Evolutionary conservation across 257 asterid genomes (phyloP).

Genomic region (Jacaranda mimosifolia): DNA sequence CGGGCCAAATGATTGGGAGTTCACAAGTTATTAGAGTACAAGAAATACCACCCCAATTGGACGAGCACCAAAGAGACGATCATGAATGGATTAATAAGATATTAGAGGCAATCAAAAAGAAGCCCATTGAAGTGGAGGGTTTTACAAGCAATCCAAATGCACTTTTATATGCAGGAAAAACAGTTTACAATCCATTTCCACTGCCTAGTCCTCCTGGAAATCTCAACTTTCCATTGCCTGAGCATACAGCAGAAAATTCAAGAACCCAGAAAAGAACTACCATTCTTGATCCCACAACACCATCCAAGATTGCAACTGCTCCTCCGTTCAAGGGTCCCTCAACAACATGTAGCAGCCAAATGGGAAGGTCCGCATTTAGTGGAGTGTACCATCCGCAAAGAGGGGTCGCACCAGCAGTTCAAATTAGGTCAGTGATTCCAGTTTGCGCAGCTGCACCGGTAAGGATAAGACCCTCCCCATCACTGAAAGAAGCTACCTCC

Average conservation of each 20-base stretch:
- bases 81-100: slow-evolving; percentile 42
- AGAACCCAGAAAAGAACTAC: not conserved
- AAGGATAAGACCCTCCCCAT: not conserved
- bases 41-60: slow-evolving; percentile 6
- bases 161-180: slow-evolving; percentile 15
- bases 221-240: not conserved
- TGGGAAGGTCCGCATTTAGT: slow-evolving; percentile 25
- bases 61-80: slow-evolving; percentile 25
- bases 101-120: slow-evolving; percentile 39
- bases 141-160: slow-evolving; percentile 17
- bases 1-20: slow-evolving; percentile 1
- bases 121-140: not conserved
- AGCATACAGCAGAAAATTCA: not conserved
- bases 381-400: slow-evolving; percentile 38
- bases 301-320: not conserved
- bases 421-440: slow-evolving; percentile 64
- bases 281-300: not conserved
- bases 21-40: slow-evolving; percentile 18
- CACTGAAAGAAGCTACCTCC: slow-evolving; percentile 6
- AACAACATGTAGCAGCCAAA: slow-evolving; percentile 16
- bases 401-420: slow-evolving; percentile 63
- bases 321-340: slow-evolving; percentile 20
- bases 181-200: slow-evolving; percentile 19
- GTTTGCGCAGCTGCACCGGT: slow-evolving; percentile 63
- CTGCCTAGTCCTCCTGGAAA: not conserved